Conservation (phyloP, 306 rosid genomes). For the Trichosanthes cucumerina region DNA sequence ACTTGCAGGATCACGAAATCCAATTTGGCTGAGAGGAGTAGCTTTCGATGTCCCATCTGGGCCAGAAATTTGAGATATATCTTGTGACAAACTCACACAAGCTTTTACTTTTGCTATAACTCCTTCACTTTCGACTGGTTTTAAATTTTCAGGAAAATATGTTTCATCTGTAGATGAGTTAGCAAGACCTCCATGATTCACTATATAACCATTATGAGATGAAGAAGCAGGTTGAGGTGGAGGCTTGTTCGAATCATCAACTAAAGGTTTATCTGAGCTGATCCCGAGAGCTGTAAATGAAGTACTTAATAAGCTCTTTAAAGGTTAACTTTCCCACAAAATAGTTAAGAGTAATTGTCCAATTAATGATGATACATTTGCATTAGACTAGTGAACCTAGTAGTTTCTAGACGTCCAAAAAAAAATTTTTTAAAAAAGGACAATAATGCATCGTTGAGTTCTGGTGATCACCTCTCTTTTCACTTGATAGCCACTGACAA, state of each 20-base stretch:
- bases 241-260: constrained; percentile 20
- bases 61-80: constrained; percentile 75
- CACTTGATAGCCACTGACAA: constrained; percentile 48
- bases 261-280: constrained; percentile 19
- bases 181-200: constrained; percentile 8
- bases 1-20: constrained; percentile 82
- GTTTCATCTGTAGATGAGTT: constrained; percentile 27
- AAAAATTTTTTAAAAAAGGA: background rate
- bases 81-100: constrained; percentile 28
- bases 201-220: constrained; percentile 24
- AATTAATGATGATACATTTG: constrained; percentile 11
- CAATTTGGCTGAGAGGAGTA: constrained; percentile 88
- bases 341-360: background rate
- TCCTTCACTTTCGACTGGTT: constrained; percentile 18
- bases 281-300: constrained; percentile 24
- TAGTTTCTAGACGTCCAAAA: constrained; percentile 17
- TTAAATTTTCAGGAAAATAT: constrained; percentile 12
- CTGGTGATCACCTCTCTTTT: constrained; percentile 37
- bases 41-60: constrained; percentile 50
- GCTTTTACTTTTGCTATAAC: constrained; percentile 27
- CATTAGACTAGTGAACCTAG: constrained; percentile 11
- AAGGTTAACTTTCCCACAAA: constrained; percentile 3
- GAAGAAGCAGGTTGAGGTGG: constrained; percentile 24
- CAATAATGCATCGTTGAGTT: constrained; percentile 12
- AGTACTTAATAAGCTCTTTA: background rate